Evolutionary conservation across 2,329 filamentous ascomycete species (phyloP), one percentile per base, ranked within the genome.

Genomic region (Pezicula carpinea): DNA sequence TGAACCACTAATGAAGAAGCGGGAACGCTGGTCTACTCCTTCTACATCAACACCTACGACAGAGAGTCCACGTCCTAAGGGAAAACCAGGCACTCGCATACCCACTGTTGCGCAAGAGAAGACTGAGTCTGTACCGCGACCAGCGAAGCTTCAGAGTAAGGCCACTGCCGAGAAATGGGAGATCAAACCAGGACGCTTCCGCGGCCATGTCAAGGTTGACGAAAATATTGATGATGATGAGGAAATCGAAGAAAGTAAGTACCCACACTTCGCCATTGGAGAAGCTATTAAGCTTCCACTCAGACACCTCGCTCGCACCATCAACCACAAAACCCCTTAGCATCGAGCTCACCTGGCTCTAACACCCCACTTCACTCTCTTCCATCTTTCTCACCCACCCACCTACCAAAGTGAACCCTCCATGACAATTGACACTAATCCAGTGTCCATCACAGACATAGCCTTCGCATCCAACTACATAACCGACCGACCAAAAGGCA

Each of bases 391-490:
- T n/a, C n/a, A n/a, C n/a, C n/a, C n/a, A n/a, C n/a, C n/a, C n/a
- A n/a, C n/a, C n/a, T n/a, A n/a, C n/a, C n/a, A n/a, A n/a, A n/a
- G n/a, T n/a, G n/a, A n/a, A n/a, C n/a, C n/a, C n/a, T n/a, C n/a
- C n/a, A n/a, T n/a, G n/a, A n/a, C n/a, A 17, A 22, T 0, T 13
- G 43, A 19, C 32, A 11, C 11, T 44, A 29, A 49, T 39, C 18
- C 38, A 33, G 13, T 29, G 13, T 3, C 26, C 10, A 23, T 5
- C 4, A 14, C n/a, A 59, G 57, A 58, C 6, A 36, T 59, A 11
- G 57, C 57, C 3, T 59, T 53, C 32, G 58, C 57, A 8, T 32
- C 53, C 4, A 15, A 43, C 4, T 56, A 59, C 29, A 43, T 59
- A 15, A 18, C 19, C 26, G 38, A 47, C 2, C 35, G 42, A 5